phyloP scores from a whole-genome alignment of 345 rosid species.

The Syzygium grande region DNA sequence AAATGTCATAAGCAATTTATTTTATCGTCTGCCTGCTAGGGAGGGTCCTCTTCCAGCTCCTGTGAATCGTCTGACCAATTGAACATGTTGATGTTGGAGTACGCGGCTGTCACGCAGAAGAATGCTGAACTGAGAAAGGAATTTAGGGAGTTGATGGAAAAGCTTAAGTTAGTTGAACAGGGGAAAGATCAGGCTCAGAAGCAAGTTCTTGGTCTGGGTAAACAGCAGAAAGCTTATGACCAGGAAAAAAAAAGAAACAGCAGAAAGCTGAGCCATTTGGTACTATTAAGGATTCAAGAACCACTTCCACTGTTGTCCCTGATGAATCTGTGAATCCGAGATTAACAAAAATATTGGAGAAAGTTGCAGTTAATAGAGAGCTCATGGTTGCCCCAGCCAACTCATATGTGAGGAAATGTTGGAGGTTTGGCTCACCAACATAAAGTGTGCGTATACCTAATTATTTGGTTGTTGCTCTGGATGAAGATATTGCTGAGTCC shows the following conservation, averaged over 20 bases:
- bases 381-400: conserved; percentile 40
- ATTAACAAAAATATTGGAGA: conserved; percentile 20
- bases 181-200: conserved; percentile 30
- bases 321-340: conserved; percentile 37
- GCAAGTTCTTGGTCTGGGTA: conserved; percentile 25
- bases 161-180: conserved; percentile 27
- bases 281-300: conserved; percentile 30
- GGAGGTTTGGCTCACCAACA: conserved; percentile 40
- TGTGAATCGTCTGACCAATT: conserved; percentile 23
- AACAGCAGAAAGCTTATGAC: conserved; percentile 20
- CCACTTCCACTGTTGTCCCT: conserved; percentile 27
- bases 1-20: neutral
- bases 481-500: conserved; percentile 21
- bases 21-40: neutral
- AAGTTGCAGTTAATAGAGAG: conserved; percentile 23
- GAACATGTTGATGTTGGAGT: conserved; percentile 23
- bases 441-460: conserved; percentile 25
- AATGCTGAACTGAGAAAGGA: conserved; percentile 24
- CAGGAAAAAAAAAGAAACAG: neutral
- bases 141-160: conserved; percentile 17
- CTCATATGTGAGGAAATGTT: conserved; percentile 26
- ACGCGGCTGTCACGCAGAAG: conserved; percentile 12
- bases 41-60: neutral
- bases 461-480: conserved; percentile 32
- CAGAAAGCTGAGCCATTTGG: conserved; percentile 39